These are phyloP conservation scores for Fremontodendron californicum DNA, from an alignment of 345 rosid species.

Conservation along the genomic window DNA sequence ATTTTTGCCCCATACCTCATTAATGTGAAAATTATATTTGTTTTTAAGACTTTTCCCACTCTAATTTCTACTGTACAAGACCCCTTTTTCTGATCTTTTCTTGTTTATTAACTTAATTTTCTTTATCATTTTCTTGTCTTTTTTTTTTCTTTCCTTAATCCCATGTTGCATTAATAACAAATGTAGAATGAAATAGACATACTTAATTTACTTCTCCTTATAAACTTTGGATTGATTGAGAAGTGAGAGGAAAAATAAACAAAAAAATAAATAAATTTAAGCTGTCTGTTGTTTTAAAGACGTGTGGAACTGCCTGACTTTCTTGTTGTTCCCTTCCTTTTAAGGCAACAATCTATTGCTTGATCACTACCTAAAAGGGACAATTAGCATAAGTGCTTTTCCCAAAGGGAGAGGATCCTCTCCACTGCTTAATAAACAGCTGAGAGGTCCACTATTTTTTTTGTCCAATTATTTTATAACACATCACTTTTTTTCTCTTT, in stretches of 20 bases:
- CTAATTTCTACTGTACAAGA: conserved; percentile 14
- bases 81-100: neutral
- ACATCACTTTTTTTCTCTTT: no score
- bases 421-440: no score
- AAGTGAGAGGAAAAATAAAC: neutral
- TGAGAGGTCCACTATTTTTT: no score
- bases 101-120: neutral
- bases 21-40: conserved; percentile 18
- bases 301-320: conserved; percentile 24
- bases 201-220: conserved; percentile 16
- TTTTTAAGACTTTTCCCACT: neutral
- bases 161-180: neutral
- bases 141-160: no score
- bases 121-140: neutral
- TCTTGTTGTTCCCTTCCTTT: conserved; percentile 38
- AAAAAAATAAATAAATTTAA: conserved; percentile 24
- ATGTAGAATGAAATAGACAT: conserved; percentile 20
- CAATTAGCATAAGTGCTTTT: conserved; percentile 32
- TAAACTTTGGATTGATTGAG: neutral
- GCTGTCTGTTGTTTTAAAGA: conserved; percentile 46
- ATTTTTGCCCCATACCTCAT: conserved; percentile 20
- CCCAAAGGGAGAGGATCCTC: no score
- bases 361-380: conserved; percentile 37
- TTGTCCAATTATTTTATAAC: no score
- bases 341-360: conserved; percentile 25